Evolutionary conservation across 352 stramenopile species (phyloP).

Genomic region (Globisporangium cystogenes): DNA sequence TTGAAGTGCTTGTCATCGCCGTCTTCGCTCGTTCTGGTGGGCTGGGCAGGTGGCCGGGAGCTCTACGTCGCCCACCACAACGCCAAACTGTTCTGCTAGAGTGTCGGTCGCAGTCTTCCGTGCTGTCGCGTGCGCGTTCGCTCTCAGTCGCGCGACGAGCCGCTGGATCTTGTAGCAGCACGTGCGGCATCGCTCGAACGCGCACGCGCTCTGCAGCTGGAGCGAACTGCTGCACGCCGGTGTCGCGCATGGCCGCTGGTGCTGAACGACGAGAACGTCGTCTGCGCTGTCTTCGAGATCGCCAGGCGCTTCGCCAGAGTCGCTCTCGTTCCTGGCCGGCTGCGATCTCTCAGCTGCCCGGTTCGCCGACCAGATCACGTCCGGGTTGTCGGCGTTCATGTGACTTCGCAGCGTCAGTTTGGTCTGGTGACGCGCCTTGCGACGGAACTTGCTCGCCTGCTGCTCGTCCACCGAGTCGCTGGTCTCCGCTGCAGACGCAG

Average conservation of each 20-base stretch:
- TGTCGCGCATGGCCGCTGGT: conserved; percentile 19
- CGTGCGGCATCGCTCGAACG: conserved; percentile 44
- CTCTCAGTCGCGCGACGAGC: conserved; percentile 18
- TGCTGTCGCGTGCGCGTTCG: conserved; percentile 13
- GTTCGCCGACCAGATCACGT: conserved; percentile 57
- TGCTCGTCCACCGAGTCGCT: conserved; percentile 16
- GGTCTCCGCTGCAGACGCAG: not conserved
- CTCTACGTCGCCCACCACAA: not conserved
- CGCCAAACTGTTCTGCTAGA: not conserved
- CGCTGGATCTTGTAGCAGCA: conserved; percentile 70
- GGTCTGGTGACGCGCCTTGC: conserved; percentile 51
- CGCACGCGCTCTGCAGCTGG: conserved; percentile 33
- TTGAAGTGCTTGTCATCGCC: no score
- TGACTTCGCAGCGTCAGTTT: conserved; percentile 47
- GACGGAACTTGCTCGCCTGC: conserved; percentile 42
- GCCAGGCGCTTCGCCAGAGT: not conserved
- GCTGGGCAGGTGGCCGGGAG: conserved; percentile 16
- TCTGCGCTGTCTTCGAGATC: not conserved
- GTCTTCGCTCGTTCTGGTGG: conserved; percentile 25
- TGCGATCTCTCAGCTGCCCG: conserved; percentile 1
- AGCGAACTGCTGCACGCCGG: conserved; percentile 28
- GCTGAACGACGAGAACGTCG: conserved; percentile 11
- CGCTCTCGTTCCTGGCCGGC: not conserved
- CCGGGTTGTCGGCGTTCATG: conserved; percentile 28
- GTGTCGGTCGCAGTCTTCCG: conserved; percentile 3